Conservation (phyloP, 1,139 yeast species). For the Nakaseomyces delphensis region DNA sequence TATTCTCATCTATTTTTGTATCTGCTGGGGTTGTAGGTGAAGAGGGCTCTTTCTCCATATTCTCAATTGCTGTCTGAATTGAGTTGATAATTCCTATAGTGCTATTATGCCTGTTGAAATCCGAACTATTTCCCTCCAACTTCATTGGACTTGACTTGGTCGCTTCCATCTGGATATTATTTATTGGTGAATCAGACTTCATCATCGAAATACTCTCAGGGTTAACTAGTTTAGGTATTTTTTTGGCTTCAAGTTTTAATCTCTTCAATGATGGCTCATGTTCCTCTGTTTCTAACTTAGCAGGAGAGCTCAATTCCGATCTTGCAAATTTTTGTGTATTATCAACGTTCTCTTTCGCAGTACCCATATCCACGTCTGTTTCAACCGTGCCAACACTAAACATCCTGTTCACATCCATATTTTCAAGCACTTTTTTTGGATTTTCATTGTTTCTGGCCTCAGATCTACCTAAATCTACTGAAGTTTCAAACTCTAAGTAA, state of each 20-base stretch:
- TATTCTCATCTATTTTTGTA: constrained; percentile 1
- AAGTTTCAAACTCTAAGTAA: constrained; percentile 5
- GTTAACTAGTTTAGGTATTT: constrained; percentile 15
- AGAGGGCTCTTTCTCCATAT: not conserved
- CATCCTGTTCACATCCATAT: constrained; percentile 20
- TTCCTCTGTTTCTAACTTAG: constrained; percentile 12
- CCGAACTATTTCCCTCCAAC: constrained; percentile 4
- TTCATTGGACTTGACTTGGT: constrained; percentile 17
- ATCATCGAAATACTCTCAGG: constrained; percentile 4
- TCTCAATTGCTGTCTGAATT: not conserved
- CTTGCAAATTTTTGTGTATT: constrained; percentile 18
- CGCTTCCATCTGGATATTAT: constrained; percentile 12
- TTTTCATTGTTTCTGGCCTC: not conserved
- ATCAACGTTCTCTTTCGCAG: constrained; percentile 2
- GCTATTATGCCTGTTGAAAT: constrained; percentile 1
- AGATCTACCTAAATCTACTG: constrained; percentile 7
- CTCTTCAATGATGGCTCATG: constrained; percentile 18
- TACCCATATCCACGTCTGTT: not conserved
- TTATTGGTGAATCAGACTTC: constrained; percentile 10
- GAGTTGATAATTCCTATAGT: constrained; percentile 6
- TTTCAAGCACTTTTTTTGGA: constrained; percentile 13
- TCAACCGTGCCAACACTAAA: constrained; percentile 8
- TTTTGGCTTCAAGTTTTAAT: constrained; percentile 14
- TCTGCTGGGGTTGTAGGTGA: constrained; percentile 1
- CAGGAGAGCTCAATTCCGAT: constrained; percentile 18